Evolutionary conservation across 192 early-diverging fungal species (phyloP), one percentile per base, ranked within the genome.

Genomic region (Umbelopsis ramanniana): DNA sequence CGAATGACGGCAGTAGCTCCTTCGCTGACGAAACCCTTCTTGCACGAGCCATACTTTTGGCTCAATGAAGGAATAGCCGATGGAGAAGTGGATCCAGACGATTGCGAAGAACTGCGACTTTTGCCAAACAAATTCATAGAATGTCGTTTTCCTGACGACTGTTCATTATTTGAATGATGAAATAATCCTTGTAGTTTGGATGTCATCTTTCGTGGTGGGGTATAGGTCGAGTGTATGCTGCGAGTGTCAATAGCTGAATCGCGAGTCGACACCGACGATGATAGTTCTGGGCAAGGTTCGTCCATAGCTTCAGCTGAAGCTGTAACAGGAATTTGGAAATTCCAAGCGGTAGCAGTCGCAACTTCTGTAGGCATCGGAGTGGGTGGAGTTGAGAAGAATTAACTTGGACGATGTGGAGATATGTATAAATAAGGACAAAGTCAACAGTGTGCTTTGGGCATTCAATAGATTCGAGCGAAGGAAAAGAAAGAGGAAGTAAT

Each of bases 1-100:
- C 77, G 77, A 55, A 71, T 71, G 52, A 60, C 52, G 23, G 70
- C 70, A 7, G 70, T 71, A 3, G 70, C 70, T 24, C 70, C 70
- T 57, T 37, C 38, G 22, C 71, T 60, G 15, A 72, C 60, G 37
- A 38, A 17, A 35, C 74, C 71, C 33, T 79, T 74, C 52, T 74
- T 74, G 35, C 71, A 63, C 10, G 57, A 63, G 57, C 57, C 57
- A 37, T 63, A 63, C 35, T 63, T 63, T 33, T 63, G 24, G 33
- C 57, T 63, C 33, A 63, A 37, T 15, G 57, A 29, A 63, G 57
- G 57, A 15, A 63, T 63, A 6, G 29, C 12, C 33, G 57, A 37
- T 17, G 57, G 33, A 26, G 53, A 54, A 26, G 24, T 54, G 21
- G 53, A 54, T 24, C 53, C 53, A 26, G 53, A 54, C 23, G 40